Evolutionary conservation across 2,329 filamentous ascomycete genomes (phyloP), one percentile per base, ranked within the genome.

Genomic region (Cercospora zeina): DNA sequence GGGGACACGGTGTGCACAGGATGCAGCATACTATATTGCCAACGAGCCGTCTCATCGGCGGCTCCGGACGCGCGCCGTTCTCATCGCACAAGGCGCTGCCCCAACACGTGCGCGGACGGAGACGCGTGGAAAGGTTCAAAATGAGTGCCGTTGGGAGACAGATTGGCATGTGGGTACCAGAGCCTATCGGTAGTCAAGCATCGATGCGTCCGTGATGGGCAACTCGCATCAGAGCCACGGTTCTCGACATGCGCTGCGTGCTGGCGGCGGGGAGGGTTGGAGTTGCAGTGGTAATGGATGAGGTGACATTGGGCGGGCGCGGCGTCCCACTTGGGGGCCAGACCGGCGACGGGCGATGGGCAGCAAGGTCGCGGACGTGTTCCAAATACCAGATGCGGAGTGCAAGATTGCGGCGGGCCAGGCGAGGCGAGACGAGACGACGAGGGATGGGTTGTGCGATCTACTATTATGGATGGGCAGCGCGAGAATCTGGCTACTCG

Each of bases 161-260:
- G 55, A 62, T 58, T 58, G 34, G 55, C 55, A 59, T 57, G 59
- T 50, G 59, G 57, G 21, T 30, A 51, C 36, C 30, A 37, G 54
- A 59, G 61, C 61, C 61, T 62, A 62, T 62, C 61, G 61, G 61
- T 42, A 53, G 36, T 31, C 55, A 50, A 36, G 55, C 50, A 42
- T 62, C 16, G 24, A 42, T 36, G 24, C 24, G 6, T 27, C 24
- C 39, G 27, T 30, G 21, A 49, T 27, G 42, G 58, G 57, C 57
- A 51, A 31, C 57, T 39, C 57, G 45, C 45, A 59, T 59, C 55
- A 30, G 34, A 30, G 33, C 57, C 57, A 51, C 30, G 45, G 31
- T 54, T 34, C 50, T 54, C 39, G 19, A 7, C 16, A n/a, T 11
- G 37, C 19, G 37, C 37, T 42, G 16, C 16, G n/a, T 16, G 19